Conservation (phyloP, 441 rosid genomes). For the Biscutella auriculata region DNA sequence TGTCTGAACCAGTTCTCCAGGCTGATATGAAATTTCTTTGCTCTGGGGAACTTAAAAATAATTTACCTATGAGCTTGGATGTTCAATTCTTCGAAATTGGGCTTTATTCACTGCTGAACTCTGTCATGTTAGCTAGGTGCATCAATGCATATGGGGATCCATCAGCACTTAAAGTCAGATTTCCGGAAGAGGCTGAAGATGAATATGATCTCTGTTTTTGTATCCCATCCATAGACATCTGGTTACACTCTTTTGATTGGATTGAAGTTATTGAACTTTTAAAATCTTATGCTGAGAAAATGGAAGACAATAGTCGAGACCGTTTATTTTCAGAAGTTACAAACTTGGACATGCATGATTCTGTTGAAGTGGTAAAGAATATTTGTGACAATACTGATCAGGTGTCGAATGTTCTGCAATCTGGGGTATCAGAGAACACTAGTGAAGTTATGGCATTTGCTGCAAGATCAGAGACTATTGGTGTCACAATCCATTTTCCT, state of each 20-base stretch:
- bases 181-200: slow-evolving; percentile 30
- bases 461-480: slow-evolving; percentile 48
- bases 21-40: slow-evolving; percentile 45
- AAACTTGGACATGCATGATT: slow-evolving; percentile 14
- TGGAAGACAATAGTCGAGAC: slow-evolving; percentile 20
- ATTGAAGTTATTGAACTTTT: slow-evolving; percentile 34
- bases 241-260: slow-evolving; percentile 69
- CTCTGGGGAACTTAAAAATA: slow-evolving; percentile 50
- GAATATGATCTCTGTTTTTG: slow-evolving; percentile 36
- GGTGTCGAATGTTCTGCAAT: slow-evolving; percentile 19
- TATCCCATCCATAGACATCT: slow-evolving; percentile 70
- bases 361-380: slow-evolving; percentile 14
- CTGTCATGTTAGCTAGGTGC: slow-evolving; percentile 57
- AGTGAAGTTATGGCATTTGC: slow-evolving; percentile 18
- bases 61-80: slow-evolving; percentile 33
- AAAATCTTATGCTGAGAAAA: slow-evolving; percentile 30
- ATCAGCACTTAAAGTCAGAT: slow-evolving; percentile 40
- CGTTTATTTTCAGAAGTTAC: slow-evolving; percentile 23
- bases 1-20: slow-evolving; percentile 44
- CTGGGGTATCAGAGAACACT: slow-evolving; percentile 19
- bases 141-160: slow-evolving; percentile 24
- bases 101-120: slow-evolving; percentile 41
- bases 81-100: slow-evolving; percentile 40
- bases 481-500: slow-evolving; percentile 51
- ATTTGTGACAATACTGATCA: slow-evolving; percentile 25